A percentile compares a stretch with the other conserved stretches of the same genome.
phyloP scores from a whole-genome alignment of 129 eudicot genomes.

The Smallanthus sonchifolius region DNA sequence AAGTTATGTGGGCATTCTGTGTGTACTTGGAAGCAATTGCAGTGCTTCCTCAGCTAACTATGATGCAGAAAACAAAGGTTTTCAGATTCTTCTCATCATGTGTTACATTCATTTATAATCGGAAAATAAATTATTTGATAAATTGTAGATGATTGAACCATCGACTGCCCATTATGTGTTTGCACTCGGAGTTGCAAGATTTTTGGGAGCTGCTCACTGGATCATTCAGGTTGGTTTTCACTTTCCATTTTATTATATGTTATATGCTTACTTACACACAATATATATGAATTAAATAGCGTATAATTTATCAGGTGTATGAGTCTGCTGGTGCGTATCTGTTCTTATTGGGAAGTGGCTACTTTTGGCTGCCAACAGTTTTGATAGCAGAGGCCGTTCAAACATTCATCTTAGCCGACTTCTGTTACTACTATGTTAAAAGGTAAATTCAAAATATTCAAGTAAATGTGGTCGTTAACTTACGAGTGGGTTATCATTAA shows the following conservation, averaged over 20 bases:
- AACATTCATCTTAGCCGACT: constrained; percentile 91
- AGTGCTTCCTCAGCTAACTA: constrained; percentile 79
- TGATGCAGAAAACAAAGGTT: constrained; percentile 93
- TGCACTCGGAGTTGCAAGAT: constrained; percentile 89
- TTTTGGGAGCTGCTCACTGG: constrained; percentile 93
- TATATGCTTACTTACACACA: background rate
- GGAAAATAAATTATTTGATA: background rate
- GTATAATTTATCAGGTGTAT: constrained; percentile 16
- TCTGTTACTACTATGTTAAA: constrained; percentile 83
- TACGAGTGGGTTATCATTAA: background rate
- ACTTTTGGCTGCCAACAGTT: constrained; percentile 65
- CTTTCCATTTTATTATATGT: background rate
- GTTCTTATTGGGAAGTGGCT: constrained; percentile 61
- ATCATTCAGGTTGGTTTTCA: constrained; percentile 57
- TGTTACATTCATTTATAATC: background rate
- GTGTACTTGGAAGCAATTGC: constrained; percentile 81
- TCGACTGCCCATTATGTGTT: constrained; percentile 89
- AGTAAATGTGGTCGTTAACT: background rate
- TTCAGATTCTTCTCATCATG: background rate
- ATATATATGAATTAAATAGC: background rate
- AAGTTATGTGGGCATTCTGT: constrained; percentile 74
- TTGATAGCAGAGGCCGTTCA: constrained; percentile 74
- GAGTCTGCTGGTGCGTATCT: constrained; percentile 65
- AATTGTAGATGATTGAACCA: constrained; percentile 78
- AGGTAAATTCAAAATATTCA: constrained; percentile 40